Evolutionary conservation across 495 filamentous ascomycete species (phyloP), one percentile per base, ranked within the genome.

Genomic region (Neurospora sp.): DNA sequence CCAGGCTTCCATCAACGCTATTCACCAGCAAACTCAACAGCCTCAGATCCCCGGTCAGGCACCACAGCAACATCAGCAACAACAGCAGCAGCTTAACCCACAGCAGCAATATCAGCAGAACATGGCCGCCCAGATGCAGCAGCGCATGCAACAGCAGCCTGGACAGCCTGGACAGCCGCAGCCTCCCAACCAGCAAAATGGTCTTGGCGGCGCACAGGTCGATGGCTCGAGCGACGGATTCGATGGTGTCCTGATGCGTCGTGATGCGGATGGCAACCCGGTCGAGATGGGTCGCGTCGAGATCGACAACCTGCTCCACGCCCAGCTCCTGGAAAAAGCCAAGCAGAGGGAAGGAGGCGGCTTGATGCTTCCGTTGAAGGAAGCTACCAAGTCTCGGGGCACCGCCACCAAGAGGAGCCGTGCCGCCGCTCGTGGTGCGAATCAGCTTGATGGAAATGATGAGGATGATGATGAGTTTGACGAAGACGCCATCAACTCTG

Each of bases 401-500:
- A 65, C 12, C n/a, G 73, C 76, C 47, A 81, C 71, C 65, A 79
- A 78, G 61, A 76, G 71, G 5, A 69, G 71, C 20, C 53, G 53
- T 65, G 53, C 31, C 14, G 47, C 47, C 0, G 20, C 47, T 27
- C 27, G 27, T 37, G 53, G 53, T 9, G 77, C 77, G 20, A 76
- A 78, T 27, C 92, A 94, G 75, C 80, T 88, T 69, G 95, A 97
- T 79, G 94, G 92, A 37, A 79, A 83, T 73, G 90, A 93, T 42
- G 81, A 81, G 14, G 75, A 87, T 69, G 89, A 88, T 72, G 88
- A 92, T 39, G 84, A 86, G 39, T n/a, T 75, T 3, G 95, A 98
- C 74, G 94, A 96, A 75, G 94, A 99, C 81, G 96, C 96, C 0
- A 99, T 99, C 83, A 99, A 99, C 80, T 98, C 96, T 0, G 96